Percentiles rank a stretch among this genome's conserved stretches.
These are phyloP conservation scores for Wallacemonas collosoma DNA, from an alignment of 208 protist genomes.

Conservation along the genomic window DNA sequence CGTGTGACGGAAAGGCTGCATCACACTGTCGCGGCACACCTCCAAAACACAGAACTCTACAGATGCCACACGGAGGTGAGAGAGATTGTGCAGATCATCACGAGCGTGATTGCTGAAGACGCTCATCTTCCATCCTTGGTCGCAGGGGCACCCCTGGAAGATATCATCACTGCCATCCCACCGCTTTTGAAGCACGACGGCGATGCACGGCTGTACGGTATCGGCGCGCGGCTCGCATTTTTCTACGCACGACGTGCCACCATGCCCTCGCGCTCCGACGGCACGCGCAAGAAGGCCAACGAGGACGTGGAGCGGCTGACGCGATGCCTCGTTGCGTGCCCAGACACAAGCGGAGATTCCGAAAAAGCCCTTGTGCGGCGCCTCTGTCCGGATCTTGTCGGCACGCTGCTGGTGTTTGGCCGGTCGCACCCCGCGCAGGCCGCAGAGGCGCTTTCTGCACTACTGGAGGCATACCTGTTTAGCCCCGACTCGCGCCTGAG, in stretches of 20 bases:
- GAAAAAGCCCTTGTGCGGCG: conserved; percentile 45
- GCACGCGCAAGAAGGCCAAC: background rate
- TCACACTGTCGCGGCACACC: conserved; percentile 58
- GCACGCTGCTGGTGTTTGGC: conserved; percentile 46
- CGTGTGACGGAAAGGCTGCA: conserved; percentile 55
- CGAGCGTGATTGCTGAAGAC: conserved; percentile 63
- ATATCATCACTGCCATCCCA: conserved; percentile 56
- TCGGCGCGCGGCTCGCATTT: conserved; percentile 67
- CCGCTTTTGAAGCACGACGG: conserved; percentile 53
- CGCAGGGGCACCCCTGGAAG: conserved; percentile 19
- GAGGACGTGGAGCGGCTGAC: conserved; percentile 28
- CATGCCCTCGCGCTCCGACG: conserved; percentile 16
- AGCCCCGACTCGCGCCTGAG: conserved; percentile 29
- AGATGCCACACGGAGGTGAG: conserved; percentile 59
- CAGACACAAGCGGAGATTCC: conserved; percentile 31
- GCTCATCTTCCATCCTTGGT: conserved; percentile 43
- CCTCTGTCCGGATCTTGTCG: conserved; percentile 57
- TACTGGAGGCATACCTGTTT: conserved; percentile 65
- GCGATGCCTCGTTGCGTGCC: conserved; percentile 47
- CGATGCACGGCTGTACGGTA: conserved; percentile 51
- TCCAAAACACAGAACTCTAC: conserved; percentile 60
- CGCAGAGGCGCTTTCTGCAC: conserved; percentile 38
- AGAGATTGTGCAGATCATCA: conserved; percentile 60
- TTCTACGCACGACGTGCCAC: conserved; percentile 44
- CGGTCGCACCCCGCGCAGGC: conserved; percentile 56